Evolutionary conservation across 2,329 filamentous ascomycete genomes (phyloP), one percentile per base, ranked within the genome.

Genomic region (Aspergillus amoenus): DNA sequence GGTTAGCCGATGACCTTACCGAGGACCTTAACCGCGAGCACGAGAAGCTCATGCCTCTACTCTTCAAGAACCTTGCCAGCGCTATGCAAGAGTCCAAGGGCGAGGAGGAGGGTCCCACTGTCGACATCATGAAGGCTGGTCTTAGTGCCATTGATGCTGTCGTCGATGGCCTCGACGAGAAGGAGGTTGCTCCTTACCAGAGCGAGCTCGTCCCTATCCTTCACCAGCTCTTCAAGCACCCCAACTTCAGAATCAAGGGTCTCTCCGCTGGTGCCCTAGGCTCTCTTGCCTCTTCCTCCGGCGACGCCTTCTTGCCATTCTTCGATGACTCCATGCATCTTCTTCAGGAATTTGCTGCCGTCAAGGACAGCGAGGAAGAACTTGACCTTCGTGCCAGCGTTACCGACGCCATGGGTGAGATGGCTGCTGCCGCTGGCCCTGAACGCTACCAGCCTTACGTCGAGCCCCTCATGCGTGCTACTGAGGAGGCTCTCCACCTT

Each of bases 61-160:
- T 97, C 18, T 83, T 97, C 66, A 88, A 91, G 81, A 97, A 97
- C 79, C 84, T 96, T 57, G 90, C 95, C 70, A 85, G 90, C 61
- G 90, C 93, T 44, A 87, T 86, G 72, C 80, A 84, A 60, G 84
- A 88, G 67, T 82, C 87, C 22, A 85, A 87, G 67, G 82, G 82
- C 57, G 80, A 80, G 56, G 83, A 87, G 54, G 81, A 84, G 62
- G 90, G 92, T 73, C 88, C 89, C 72, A 93, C 88, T 66, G 80
- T 93, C 42, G 87, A 89, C 70, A 94, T 97, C 69, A 88, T 97
- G 73, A 92, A 93, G 68, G 90, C 90, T 50, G 91, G 90, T 58
- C 95, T 93, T 74, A 89, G 90, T 71, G 93, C 93, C 21, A 87
- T 97, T 53, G 94, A 97, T 73, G 90, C 93, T 39, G 84, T 97